Percentiles rank a stretch among this genome's conserved stretches.
phyloP scores from a whole-genome alignment of 2,329 filamentous ascomycete species.

The Penicillium sp. region DNA sequence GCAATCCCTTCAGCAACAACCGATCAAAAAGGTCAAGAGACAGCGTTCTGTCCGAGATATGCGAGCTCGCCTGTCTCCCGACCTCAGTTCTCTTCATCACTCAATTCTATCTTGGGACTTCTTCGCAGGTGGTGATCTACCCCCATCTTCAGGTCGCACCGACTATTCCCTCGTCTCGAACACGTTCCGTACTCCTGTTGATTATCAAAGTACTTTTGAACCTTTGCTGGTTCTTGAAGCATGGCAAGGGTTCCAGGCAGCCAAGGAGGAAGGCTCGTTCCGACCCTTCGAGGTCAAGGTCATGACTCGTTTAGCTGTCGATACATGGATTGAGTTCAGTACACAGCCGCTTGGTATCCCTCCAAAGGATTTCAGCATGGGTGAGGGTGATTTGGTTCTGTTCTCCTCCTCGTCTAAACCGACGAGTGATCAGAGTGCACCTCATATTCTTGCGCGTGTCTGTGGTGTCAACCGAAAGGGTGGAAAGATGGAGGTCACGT shows the following conservation, averaged over 20 bases:
- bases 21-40: slow-evolving; percentile 81
- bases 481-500: slow-evolving; percentile 78
- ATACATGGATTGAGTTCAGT: slow-evolving; percentile 89
- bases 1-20: slow-evolving; percentile 60
- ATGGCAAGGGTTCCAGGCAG: slow-evolving; percentile 90
- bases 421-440: slow-evolving; percentile 62
- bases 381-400: slow-evolving; percentile 86
- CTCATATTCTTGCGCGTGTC: slow-evolving; percentile 85
- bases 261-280: slow-evolving; percentile 80
- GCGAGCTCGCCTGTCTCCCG: slow-evolving; percentile 85
- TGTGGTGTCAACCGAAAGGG: slow-evolving; percentile 79
- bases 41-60: slow-evolving; percentile 87
- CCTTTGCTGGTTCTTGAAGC: slow-evolving; percentile 89
- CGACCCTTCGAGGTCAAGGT: slow-evolving; percentile 87
- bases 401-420: slow-evolving; percentile 75
- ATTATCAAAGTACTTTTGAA: slow-evolving; percentile 88
- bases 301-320: slow-evolving; percentile 82
- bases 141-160: slow-evolving; percentile 69
- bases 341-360: slow-evolving; percentile 73
- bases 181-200: slow-evolving; percentile 71
- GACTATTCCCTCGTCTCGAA: slow-evolving; percentile 76
- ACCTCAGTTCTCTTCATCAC: slow-evolving; percentile 80
- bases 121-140: slow-evolving; percentile 84
- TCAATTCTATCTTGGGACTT: slow-evolving; percentile 93
- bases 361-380: slow-evolving; percentile 70